phyloP scores from a whole-genome alignment of 345 rosid species.

The Gossypium herbaceum region DNA sequence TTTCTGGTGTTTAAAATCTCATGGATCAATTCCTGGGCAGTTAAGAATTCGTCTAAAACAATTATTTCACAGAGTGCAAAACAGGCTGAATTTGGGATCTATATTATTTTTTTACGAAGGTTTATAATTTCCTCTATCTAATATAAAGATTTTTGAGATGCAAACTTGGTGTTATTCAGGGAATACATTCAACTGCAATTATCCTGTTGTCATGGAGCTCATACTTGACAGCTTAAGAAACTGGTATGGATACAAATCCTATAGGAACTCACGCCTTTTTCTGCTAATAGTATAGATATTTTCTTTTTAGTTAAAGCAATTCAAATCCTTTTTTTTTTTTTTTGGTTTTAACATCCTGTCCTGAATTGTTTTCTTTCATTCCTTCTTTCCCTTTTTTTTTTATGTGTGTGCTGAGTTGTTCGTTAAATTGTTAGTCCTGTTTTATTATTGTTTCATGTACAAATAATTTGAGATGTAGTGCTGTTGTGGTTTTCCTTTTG shows the following conservation, averaged over 20 bases:
- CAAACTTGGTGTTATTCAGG: slow-evolving; percentile 49
- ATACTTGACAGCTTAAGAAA: slow-evolving; percentile 87
- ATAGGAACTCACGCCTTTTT: neutral
- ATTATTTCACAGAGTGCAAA: neutral
- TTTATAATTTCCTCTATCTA: slow-evolving; percentile 1
- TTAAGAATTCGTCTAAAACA: neutral
- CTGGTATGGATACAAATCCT: slow-evolving; percentile 50
- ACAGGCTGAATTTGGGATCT: slow-evolving; percentile 14
- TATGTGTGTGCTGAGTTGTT: neutral
- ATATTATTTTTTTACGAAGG: neutral
- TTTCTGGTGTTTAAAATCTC: neutral
- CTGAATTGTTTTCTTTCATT: neutral
- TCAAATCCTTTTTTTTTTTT: neutral
- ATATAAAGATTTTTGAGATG: slow-evolving; percentile 11
- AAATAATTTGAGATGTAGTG: neutral
- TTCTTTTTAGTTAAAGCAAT: neutral
- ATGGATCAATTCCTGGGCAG: neutral
- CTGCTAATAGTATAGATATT: neutral
- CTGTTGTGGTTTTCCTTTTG: neutral
- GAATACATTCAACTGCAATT: slow-evolving; percentile 86
- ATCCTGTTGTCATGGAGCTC: slow-evolving; percentile 88
- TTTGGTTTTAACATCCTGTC: neutral
- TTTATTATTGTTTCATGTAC: neutral
- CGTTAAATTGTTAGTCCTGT: neutral
- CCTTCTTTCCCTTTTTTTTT: neutral